Conservation (phyloP, 2,329 filamentous ascomycete genomes). For the Macrophomina phaseolina region DNA sequence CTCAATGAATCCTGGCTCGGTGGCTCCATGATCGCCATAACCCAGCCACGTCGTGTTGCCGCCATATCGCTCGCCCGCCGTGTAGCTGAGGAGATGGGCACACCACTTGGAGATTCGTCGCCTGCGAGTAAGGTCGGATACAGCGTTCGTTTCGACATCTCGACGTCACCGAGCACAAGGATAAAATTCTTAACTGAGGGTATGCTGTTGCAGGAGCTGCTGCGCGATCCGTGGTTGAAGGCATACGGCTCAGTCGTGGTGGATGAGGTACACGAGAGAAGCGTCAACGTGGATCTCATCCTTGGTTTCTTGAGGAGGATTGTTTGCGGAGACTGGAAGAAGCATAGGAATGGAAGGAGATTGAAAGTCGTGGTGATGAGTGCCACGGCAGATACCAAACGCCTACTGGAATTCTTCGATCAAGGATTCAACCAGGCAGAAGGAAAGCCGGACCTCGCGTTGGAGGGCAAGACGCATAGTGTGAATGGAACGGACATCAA, state of each 20-base stretch:
- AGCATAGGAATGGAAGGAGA: conserved; percentile 68
- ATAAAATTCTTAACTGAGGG: conserved; percentile 97
- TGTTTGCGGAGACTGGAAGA: conserved; percentile 62
- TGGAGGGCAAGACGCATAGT: not conserved
- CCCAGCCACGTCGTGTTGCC: conserved; percentile 90
- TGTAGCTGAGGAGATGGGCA: conserved; percentile 83
- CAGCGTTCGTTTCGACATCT: conserved; percentile 91
- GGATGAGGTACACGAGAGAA: conserved; percentile 96
- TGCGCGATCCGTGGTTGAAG: conserved; percentile 79
- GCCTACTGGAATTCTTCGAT: conserved; percentile 77
- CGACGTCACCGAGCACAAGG: conserved; percentile 77
- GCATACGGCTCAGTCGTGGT: conserved; percentile 91
- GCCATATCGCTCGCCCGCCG: conserved; percentile 89
- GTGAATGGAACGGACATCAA: not conserved
- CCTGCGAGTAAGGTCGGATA: conserved; percentile 79
- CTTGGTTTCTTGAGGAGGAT: conserved; percentile 87
- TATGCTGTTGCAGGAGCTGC: conserved; percentile 91
- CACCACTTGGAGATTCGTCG: conserved; percentile 63
- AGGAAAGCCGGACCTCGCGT: not conserved
- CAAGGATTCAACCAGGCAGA: conserved; percentile 29
- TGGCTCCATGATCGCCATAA: conserved; percentile 82
- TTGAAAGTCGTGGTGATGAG: conserved; percentile 96
- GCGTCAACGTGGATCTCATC: conserved; percentile 90
- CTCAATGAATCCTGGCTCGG: conserved; percentile 80
- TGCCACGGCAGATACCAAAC: conserved; percentile 88